Base-by-base conservation (phyloP, 495 filamentous ascomycete genomes). In the Collariella sp. region DNA sequence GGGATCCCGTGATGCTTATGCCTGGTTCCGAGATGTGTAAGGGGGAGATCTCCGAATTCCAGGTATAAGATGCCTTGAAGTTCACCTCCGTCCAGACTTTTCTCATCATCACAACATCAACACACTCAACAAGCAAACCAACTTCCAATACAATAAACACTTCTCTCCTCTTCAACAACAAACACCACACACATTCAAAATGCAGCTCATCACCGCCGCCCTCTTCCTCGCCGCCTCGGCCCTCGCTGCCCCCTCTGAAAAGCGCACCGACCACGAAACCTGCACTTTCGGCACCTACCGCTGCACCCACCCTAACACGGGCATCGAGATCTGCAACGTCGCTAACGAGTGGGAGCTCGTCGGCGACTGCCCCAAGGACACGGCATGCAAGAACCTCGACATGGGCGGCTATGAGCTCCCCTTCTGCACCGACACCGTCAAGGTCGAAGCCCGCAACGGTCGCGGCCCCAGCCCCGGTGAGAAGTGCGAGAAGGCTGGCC, bases 251-350 rank as follows among this genome's bases (percentile, higher is more conserved):
- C 57, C 56, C 24, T 31, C 51, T 18, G 41, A 46, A 22, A 46
- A 19, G 16, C 50, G 41, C 47, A 18, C 18, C 50, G 38, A n/a
- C n/a, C n/a, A n/a, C n/a, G n/a, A 52, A 12, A 47, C 50, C 16
- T 63, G 61, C 57, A 55, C n/a, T 2, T 61, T 63, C 41, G 61
- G 61, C 58, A 61, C 47, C 43, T 63, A 63, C 54, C 55, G 57
- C 43, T 63, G 61, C 58, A 58, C 58, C 19, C 55, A 2, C 31
- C 54, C 54, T 47, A 58, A 60, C 54, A 60, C 54, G 4, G 61
- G 61, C 49, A 63, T 63, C 35, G 57, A 63, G 47, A 58, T 63
- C 48, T 63, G 61, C 61, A 35, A 60, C 52, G 16, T 63, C 38
- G 1, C 15, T 2, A 42, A 38, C 55, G n/a, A 54, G 11, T 63